Evolutionary conservation across 768 basidiomycete genomes (phyloP), one percentile per base, ranked within the genome.

Genomic region (Termitomyces sp.): DNA sequence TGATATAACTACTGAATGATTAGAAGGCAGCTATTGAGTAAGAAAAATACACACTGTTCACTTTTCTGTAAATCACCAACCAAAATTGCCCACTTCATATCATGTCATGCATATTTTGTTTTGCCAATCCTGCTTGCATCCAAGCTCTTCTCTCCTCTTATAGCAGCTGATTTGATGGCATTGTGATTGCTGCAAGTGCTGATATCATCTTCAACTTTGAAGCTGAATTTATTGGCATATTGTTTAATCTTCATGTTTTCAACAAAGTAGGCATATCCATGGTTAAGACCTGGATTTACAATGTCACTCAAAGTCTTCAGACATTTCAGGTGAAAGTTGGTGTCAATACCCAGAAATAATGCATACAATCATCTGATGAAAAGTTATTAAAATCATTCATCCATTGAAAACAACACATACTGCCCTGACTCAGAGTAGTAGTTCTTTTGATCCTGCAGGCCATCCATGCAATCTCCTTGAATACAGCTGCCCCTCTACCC

Each of bases 311-410:
- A 65, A 8, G 44, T 54, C 15, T 62, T 72, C 53, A 60, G 55
- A 7, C 62, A 60, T 37, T 61, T 62, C 2, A 69, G 46, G 1
- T 60, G 60, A 34, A 68, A 69, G 27, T 69, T 69, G 20, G 67
- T 65, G 45, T 69, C 67, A 12, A 53, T 34, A 0, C 36, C 51
- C 4, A 54, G 15, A 30, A 54, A 54, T 15, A 54, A 39, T 3
- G 53, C 22, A 31, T 54, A 30, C 6, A 54, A 4, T 24, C 53
- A 54, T 39, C 53, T 54, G n/a, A n/a, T n/a, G n/a, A n/a, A n/a
- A n/a, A n/a, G n/a, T n/a, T n/a, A n/a, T n/a, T n/a, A n/a, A n/a
- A n/a, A n/a, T n/a, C n/a, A n/a, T n/a, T n/a, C n/a, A n/a, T n/a
- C n/a, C n/a, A n/a, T n/a, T n/a, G n/a, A n/a, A n/a, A n/a, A n/a